These are phyloP conservation scores for Austroboletus olivaceoglutinosus DNA, from an alignment of 1,284 basidiomycete species.

Conservation along the genomic window DNA sequence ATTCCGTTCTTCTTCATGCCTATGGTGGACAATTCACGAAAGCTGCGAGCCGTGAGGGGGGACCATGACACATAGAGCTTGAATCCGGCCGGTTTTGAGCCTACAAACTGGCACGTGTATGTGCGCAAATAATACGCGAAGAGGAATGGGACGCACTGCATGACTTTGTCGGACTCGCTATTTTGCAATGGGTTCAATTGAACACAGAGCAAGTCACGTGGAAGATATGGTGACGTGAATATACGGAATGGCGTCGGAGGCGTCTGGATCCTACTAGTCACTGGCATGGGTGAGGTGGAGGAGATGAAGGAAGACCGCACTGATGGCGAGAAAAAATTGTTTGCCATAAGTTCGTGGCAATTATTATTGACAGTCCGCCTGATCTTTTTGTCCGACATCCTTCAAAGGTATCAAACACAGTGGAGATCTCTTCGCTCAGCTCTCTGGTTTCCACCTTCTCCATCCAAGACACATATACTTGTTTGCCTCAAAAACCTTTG, in stretches of 20 bases:
- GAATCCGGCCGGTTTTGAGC: conserved; percentile 66
- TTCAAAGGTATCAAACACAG: too few species aligned
- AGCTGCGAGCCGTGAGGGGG: conserved; percentile 82
- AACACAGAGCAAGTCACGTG: conserved; percentile 8
- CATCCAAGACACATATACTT: too few species aligned
- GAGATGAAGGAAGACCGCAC: conserved; percentile 26
- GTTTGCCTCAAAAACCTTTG: too few species aligned
- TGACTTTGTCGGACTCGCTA: too few species aligned
- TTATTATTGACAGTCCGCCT: too few species aligned
- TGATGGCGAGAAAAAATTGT: too few species aligned
- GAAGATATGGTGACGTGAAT: conserved; percentile 29
- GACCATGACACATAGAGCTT: conserved; percentile 63
- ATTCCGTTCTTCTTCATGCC: conserved; percentile 55
- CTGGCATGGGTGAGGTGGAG: conserved; percentile 17
- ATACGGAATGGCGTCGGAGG: conserved; percentile 26
- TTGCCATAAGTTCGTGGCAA: too few species aligned
- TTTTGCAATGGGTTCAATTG: conserved; percentile 8
- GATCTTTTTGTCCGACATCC: too few species aligned
- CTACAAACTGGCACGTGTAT: conserved; percentile 66
- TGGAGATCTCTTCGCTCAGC: too few species aligned
- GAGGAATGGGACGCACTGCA: conserved; percentile 37
- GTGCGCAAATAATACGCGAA: neutral
- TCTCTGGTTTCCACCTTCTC: too few species aligned
- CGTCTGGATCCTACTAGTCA: conserved; percentile 11
- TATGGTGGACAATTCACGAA: conserved; percentile 70